Percentiles rank a stretch among this genome's conserved stretches.
Evolutionary conservation across 345 rosid genomes (phyloP).

Genomic region (Populus euphratica): DNA sequence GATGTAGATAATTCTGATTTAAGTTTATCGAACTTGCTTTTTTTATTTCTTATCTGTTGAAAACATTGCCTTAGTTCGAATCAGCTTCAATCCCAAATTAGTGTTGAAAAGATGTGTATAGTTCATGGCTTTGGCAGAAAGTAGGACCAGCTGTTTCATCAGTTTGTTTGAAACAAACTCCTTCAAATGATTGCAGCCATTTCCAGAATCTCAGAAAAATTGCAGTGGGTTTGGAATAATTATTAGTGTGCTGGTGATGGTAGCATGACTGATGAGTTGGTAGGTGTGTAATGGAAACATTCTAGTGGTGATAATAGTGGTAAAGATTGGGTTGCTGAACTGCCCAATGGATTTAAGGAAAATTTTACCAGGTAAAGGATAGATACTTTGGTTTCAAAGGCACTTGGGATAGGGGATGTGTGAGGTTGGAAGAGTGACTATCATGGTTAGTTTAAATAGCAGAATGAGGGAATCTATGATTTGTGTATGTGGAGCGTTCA

Average conservation of each 20-base stretch:
- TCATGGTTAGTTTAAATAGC: background rate
- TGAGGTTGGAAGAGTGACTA: background rate
- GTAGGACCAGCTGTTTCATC: background rate
- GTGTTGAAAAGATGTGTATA: background rate
- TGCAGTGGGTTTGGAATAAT: background rate
- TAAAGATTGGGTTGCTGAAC: background rate
- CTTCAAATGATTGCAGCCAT: background rate
- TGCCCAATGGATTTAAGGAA: background rate
- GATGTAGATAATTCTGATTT: background rate
- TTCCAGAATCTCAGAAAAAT: background rate
- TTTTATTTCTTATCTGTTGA: background rate
- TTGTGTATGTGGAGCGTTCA: background rate
- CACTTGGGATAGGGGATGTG: background rate
- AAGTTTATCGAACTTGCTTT: background rate
- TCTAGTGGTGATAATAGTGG: background rate
- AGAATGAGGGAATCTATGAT: background rate
- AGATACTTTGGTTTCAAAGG: background rate
- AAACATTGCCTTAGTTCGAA: background rate
- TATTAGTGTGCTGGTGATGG: background rate
- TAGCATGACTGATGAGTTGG: background rate
- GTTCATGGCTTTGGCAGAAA: background rate
- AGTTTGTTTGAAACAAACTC: background rate
- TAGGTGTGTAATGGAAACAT: background rate
- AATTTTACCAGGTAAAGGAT: background rate
- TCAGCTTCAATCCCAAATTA: background rate